Evolutionary conservation across 1,284 basidiomycete genomes (phyloP).

Genomic region (Sporisorium exsertum): DNA sequence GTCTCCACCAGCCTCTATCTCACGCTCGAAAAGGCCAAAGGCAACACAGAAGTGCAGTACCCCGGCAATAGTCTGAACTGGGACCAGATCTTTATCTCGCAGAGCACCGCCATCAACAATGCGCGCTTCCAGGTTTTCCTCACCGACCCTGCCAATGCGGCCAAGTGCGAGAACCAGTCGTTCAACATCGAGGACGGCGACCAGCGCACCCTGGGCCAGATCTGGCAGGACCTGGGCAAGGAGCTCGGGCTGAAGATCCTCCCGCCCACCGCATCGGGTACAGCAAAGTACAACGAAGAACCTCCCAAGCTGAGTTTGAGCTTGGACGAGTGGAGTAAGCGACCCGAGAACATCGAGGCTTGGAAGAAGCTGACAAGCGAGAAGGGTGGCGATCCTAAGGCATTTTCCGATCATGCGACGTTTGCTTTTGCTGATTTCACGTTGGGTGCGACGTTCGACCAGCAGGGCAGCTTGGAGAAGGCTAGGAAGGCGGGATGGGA

Average conservation of each 20-base stretch:
- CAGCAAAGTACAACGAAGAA: constrained; percentile 33
- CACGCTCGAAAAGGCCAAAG: constrained; percentile 43
- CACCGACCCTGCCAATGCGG: constrained; percentile 34
- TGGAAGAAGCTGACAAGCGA: constrained; percentile 44
- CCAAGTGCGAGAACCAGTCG: constrained; percentile 44
- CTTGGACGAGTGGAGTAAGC: constrained; percentile 41
- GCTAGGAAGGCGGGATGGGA: constrained; percentile 37
- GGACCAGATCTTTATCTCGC: constrained; percentile 43
- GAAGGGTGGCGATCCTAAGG: constrained; percentile 34
- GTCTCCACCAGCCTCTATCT: constrained; percentile 44
- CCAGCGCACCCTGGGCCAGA: constrained; percentile 33
- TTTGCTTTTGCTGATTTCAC: constrained; percentile 49
- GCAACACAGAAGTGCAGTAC: constrained; percentile 40
- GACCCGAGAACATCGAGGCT: constrained; percentile 30
- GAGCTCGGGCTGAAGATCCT: constrained; percentile 33
- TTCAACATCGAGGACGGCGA: constrained; percentile 53
- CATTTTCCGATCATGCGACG: constrained; percentile 39
- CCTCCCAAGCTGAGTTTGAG: constrained; percentile 41
- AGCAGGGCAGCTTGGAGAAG: constrained; percentile 44
- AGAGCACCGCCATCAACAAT: constrained; percentile 48
- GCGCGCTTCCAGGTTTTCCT: constrained; percentile 47
- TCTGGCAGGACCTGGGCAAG: constrained; percentile 44
- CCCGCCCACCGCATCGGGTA: constrained; percentile 22
- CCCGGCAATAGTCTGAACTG: constrained; percentile 48
- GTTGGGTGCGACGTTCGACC: constrained; percentile 45